phyloP scores from a whole-genome alignment of 139 green algal species.

The Chlorella sorokiniana region DNA sequence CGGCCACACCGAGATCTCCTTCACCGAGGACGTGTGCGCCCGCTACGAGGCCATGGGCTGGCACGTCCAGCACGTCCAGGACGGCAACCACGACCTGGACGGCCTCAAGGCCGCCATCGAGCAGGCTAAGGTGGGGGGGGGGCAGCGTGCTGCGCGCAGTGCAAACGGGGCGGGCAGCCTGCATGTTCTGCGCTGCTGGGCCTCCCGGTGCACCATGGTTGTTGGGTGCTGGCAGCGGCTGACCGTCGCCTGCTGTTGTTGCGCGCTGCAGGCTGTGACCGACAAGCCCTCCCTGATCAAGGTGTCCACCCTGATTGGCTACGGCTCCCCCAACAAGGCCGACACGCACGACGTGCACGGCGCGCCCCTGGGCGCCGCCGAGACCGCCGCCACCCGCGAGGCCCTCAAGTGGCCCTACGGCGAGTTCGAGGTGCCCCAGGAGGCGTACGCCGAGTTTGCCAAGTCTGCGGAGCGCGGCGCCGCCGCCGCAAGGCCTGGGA shows the following conservation, averaged over 20 bases:
- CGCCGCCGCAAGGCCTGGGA: slow-evolving; percentile 83
- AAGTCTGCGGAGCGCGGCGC: slow-evolving; percentile 60
- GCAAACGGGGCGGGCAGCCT: neutral
- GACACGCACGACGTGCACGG: slow-evolving; percentile 97
- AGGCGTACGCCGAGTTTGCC: slow-evolving; percentile 66
- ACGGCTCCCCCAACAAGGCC: slow-evolving; percentile 99
- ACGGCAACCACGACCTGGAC: slow-evolving; percentile 97
- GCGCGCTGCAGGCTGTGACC: slow-evolving; percentile 81
- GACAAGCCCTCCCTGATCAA: slow-evolving; percentile 98
- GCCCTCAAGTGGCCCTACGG: slow-evolving; percentile 93
- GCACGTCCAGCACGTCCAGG: slow-evolving; percentile 86
- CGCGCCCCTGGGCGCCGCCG: slow-evolving; percentile 91
- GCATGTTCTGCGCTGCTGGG: neutral
- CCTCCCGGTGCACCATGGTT: too few species aligned
- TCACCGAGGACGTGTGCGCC: slow-evolving; percentile 97
- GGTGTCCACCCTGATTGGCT: slow-evolving; percentile 97
- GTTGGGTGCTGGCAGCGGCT: too few species aligned
- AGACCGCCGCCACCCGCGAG: slow-evolving; percentile 93
- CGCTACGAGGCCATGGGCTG: slow-evolving; percentile 93
- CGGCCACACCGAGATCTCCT: slow-evolving; percentile 98
- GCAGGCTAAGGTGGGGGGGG: slow-evolving; percentile 37
- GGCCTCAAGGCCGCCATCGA: slow-evolving; percentile 84
- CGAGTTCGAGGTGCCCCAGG: slow-evolving; percentile 89
- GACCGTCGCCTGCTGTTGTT: neutral
- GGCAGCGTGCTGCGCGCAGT: neutral